Percentiles rank a stretch among this genome's conserved stretches.
Conservation (phyloP, 2,329 filamentous ascomycete genomes). For the Fusarium aywerte region DNA sequence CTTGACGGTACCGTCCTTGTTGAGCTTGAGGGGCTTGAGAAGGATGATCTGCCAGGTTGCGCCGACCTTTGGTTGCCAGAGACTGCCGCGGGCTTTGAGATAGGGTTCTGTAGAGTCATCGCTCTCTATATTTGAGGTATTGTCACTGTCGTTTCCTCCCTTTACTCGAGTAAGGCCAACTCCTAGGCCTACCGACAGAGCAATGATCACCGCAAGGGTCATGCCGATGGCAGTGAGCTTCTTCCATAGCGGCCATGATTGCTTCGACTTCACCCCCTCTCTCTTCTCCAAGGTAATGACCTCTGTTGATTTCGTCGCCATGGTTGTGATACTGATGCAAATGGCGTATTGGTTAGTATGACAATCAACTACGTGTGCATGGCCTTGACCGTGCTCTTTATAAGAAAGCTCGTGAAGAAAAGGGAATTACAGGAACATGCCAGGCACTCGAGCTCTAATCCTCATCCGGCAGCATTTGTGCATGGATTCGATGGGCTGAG, state of each 20-base stretch:
- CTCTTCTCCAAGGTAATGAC: conserved; percentile 16
- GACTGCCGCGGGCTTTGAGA: conserved; percentile 40
- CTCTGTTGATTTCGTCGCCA: conserved; percentile 17
- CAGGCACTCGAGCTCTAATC: conserved; percentile 25
- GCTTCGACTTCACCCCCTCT: conserved; percentile 11
- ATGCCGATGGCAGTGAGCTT: conserved; percentile 46
- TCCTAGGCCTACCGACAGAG: conserved; percentile 65
- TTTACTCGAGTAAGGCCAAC: conserved; percentile 60
- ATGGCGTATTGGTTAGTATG: not conserved
- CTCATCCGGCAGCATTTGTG: conserved; percentile 32
- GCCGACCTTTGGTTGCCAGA: conserved; percentile 65
- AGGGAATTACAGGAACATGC: conserved; percentile 19
- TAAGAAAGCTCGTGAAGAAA: not conserved
- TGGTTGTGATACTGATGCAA: not conserved
- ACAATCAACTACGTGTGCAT: not conserved
- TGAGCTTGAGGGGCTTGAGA: conserved; percentile 55
- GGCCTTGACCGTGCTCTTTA: conserved; percentile 10
- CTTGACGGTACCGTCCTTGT: conserved; percentile 50
- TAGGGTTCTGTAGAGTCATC: conserved; percentile 28
- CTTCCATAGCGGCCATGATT: conserved; percentile 47
- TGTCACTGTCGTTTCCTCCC: conserved; percentile 35
- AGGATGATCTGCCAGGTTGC: conserved; percentile 72
- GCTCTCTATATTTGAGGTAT: conserved; percentile 30
- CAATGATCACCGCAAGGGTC: conserved; percentile 50
- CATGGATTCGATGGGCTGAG: conserved; percentile 20